Conservation (phyloP, 2,329 filamentous ascomycete genomes). For the Pseudogymnoascus sp. region DNA sequence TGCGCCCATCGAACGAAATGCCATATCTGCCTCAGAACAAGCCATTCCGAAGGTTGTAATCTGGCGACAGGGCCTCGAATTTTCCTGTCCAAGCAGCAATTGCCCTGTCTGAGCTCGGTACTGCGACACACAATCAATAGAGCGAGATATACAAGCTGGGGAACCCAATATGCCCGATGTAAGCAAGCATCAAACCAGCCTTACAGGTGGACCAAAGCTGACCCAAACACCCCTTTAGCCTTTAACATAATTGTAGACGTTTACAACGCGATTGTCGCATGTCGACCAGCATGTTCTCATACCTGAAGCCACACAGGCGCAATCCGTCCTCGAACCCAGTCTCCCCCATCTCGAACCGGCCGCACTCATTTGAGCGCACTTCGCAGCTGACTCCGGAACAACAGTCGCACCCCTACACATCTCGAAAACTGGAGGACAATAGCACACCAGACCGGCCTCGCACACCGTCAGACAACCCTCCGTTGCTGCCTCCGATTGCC, state of each 20-base stretch:
- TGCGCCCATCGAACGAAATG: neutral
- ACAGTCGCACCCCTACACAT: constrained; percentile 20
- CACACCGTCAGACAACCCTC: constrained; percentile 29
- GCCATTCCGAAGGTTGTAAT: neutral
- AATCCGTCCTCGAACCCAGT: constrained; percentile 25
- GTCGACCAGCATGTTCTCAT: constrained; percentile 26
- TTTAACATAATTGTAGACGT: neutral
- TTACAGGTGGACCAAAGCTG: neutral
- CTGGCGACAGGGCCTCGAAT: neutral
- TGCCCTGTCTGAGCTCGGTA: neutral
- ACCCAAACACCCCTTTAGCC: neutral
- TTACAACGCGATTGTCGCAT: constrained; percentile 4
- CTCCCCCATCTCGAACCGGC: constrained; percentile 22
- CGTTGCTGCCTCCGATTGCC: constrained; percentile 35
- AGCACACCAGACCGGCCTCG: neutral
- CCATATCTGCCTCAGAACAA: neutral
- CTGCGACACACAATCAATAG: neutral
- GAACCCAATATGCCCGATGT: constrained; percentile 1
- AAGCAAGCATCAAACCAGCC: neutral
- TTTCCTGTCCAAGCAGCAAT: neutral
- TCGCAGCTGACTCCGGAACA: constrained; percentile 16
- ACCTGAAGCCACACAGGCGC: constrained; percentile 28
- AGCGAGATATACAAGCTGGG: neutral
- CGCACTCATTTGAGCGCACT: constrained; percentile 22
- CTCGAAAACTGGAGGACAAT: constrained; percentile 18